Evolutionary conservation across 1,284 basidiomycete species (phyloP).

Genomic region (Tylopilus sp.): DNA sequence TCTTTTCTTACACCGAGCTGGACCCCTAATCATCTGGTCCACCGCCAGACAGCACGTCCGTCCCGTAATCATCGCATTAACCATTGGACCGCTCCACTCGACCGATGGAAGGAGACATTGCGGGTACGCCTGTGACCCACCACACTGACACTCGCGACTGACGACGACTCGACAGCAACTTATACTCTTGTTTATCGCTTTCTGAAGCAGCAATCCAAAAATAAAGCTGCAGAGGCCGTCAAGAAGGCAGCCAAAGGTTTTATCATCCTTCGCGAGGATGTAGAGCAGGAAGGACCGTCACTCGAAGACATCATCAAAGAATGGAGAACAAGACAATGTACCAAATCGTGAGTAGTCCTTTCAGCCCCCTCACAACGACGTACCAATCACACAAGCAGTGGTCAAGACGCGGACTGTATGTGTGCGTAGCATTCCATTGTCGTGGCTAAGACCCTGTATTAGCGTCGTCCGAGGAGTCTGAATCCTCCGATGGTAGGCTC

Average conservation of each 20-base stretch:
- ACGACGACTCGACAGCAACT: slow-evolving; percentile 44
- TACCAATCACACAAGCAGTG: slow-evolving; percentile 9
- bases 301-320: slow-evolving; percentile 59
- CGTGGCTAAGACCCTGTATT: slow-evolving; percentile 13
- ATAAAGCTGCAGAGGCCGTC: slow-evolving; percentile 61
- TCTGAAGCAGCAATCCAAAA: slow-evolving; percentile 56
- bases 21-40: not conserved
- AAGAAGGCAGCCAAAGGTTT: slow-evolving; percentile 61
- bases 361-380: not conserved
- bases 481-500: slow-evolving; percentile 25
- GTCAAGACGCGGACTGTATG: slow-evolving; percentile 34
- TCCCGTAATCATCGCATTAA: not conserved
- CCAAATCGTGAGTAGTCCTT: slow-evolving; percentile 22
- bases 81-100: not conserved
- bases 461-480: slow-evolving; percentile 25
- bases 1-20: not conserved
- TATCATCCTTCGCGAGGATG: slow-evolving; percentile 53
- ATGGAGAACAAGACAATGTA: slow-evolving; percentile 47
- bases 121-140: slow-evolving; percentile 36
- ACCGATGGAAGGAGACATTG: slow-evolving; percentile 46
- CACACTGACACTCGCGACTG: slow-evolving; percentile 5
- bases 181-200: slow-evolving; percentile 75
- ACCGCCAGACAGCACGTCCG: too few relatives aligned
- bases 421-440: slow-evolving; percentile 8
- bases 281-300: slow-evolving; percentile 45